Conservation (phyloP, 306 rosid genomes). For the Glycine tomentella region DNA sequence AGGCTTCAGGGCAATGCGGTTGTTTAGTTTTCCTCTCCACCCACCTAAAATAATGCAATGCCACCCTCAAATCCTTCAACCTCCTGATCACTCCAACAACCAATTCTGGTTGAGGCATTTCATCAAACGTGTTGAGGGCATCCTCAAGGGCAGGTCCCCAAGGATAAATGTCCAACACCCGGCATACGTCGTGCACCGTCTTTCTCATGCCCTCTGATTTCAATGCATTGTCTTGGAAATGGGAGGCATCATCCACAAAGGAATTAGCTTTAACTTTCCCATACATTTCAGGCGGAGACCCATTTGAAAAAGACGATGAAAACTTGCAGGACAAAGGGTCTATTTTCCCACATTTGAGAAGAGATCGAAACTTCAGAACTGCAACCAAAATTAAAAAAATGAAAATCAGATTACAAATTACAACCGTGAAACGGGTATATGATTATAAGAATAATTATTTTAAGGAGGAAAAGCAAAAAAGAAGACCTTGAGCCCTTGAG, state of each 20-base stretch:
- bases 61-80: constrained; percentile 71
- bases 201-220: constrained; percentile 57
- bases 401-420: constrained; percentile 21
- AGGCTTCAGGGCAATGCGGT: constrained; percentile 68
- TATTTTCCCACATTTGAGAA: constrained; percentile 47
- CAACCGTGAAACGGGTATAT: constrained; percentile 13
- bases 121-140: constrained; percentile 58
- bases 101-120: constrained; percentile 69
- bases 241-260: constrained; percentile 36
- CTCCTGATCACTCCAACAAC: constrained; percentile 84
- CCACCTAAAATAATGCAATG: constrained; percentile 82
- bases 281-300: constrained; percentile 55
- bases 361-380: constrained; percentile 55
- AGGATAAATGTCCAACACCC: constrained; percentile 65
- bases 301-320: constrained; percentile 57
- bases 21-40: constrained; percentile 72
- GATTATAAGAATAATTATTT: not conserved
- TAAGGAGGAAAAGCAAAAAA: not conserved
- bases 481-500: constrained; percentile 59
- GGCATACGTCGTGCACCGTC: constrained; percentile 67
- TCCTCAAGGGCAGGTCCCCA: constrained; percentile 80
- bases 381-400: constrained; percentile 35
- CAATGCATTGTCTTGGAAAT: constrained; percentile 40
- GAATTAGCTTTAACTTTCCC: constrained; percentile 51
- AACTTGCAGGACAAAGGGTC: constrained; percentile 45